These are phyloP conservation scores for Fusarium sp. DNA, from an alignment of 2,329 filamentous ascomycete genomes.

Conservation along the genomic window DNA sequence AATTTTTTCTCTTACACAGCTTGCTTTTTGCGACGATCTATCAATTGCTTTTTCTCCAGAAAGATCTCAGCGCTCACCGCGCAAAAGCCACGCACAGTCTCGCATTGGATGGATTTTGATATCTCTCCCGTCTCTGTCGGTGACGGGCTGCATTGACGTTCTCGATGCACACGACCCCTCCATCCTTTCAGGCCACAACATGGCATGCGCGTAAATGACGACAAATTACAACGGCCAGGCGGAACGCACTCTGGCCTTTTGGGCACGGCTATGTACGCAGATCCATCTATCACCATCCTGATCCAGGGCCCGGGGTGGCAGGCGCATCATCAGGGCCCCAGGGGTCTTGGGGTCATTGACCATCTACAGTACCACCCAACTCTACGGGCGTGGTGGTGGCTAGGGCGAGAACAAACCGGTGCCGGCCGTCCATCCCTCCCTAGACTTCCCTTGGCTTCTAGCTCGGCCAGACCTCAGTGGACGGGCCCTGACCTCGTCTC, in stretches of 20 bases:
- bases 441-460: conserved; percentile 33
- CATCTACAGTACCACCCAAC: conserved; percentile 33
- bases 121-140: conserved; percentile 15
- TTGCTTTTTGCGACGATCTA: conserved; percentile 34
- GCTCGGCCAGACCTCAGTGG: conserved; percentile 31
- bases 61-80: background rate
- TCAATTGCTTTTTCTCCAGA: conserved; percentile 19
- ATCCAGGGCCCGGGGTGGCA: conserved; percentile 23
- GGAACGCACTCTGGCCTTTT: conserved; percentile 34
- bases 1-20: conserved; percentile 25
- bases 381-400: conserved; percentile 41
- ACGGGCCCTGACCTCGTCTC: conserved; percentile 26
- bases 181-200: conserved; percentile 26
- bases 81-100: conserved; percentile 12
- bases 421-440: conserved; percentile 34
- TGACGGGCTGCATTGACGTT: conserved; percentile 21
- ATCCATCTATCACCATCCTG: conserved; percentile 23
- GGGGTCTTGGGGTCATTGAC: conserved; percentile 38
- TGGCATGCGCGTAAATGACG: conserved; percentile 43
- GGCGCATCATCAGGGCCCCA: conserved; percentile 30
- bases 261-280: conserved; percentile 17
- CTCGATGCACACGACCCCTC: conserved; percentile 37
- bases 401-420: conserved; percentile 55
- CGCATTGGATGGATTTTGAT: background rate
- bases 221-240: conserved; percentile 40